Percentiles rank a stretch among this genome's conserved stretches.
These are phyloP conservation scores for Gremmenia infestans DNA, from an alignment of 2,329 filamentous ascomycete genomes.

Conservation along the genomic window DNA sequence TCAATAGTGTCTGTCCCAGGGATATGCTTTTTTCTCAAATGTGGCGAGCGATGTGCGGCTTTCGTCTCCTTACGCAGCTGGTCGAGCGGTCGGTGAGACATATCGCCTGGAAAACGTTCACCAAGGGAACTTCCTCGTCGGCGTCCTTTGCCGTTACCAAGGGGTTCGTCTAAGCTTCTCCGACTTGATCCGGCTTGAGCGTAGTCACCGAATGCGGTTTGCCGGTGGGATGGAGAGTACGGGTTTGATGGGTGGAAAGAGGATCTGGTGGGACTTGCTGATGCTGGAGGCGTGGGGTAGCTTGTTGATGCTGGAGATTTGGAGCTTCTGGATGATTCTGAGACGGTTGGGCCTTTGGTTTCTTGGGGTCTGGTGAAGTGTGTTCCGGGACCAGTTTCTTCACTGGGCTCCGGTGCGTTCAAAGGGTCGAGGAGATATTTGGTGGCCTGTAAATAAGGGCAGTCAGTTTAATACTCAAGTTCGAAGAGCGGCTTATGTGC, in stretches of 20 bases:
- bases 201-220: slow-evolving; percentile 29
- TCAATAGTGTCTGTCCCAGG: slow-evolving; percentile 76
- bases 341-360: slow-evolving; percentile 20
- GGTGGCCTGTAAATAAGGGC: slow-evolving; percentile 45
- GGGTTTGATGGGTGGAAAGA: slow-evolving; percentile 44
- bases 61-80: slow-evolving; percentile 58
- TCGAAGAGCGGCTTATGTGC: slow-evolving; percentile 3
- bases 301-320: slow-evolving; percentile 16
- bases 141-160: slow-evolving; percentile 29
- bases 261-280: slow-evolving; percentile 46
- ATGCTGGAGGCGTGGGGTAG: slow-evolving; percentile 48
- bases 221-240: slow-evolving; percentile 25
- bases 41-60: slow-evolving; percentile 60
- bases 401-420: slow-evolving; percentile 60
- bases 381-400: slow-evolving; percentile 60
- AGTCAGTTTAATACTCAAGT: slow-evolving; percentile 1
- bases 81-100: slow-evolving; percentile 62
- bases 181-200: slow-evolving; percentile 15
- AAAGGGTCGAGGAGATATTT: slow-evolving; percentile 67
- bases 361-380: slow-evolving; percentile 40
- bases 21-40: slow-evolving; percentile 60
- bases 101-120: slow-evolving; percentile 59
- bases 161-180: slow-evolving; percentile 18
- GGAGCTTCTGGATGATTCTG: slow-evolving; percentile 16
- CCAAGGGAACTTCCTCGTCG: slow-evolving; percentile 47